Evolutionary conservation across 371 early-diverging fungal species (phyloP).

Genomic region (Mortierella sp.): DNA sequence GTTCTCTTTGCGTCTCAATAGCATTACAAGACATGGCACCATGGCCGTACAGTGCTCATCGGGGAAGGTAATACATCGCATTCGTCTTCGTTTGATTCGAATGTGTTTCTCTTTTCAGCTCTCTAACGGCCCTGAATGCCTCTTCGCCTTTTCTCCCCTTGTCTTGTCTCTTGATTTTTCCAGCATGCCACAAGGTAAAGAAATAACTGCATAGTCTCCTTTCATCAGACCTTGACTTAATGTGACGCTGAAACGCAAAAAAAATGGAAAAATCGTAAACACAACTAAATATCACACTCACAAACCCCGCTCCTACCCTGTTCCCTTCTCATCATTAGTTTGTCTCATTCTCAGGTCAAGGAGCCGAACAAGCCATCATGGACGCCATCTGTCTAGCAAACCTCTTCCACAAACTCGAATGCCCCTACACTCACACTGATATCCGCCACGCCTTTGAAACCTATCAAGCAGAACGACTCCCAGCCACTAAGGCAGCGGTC

Average conservation of each 20-base stretch:
- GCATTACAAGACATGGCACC: conserved; percentile 54
- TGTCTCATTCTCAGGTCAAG: conserved; percentile 40
- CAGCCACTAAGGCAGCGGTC: conserved; percentile 21
- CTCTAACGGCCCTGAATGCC: neutral
- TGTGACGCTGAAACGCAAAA: neutral
- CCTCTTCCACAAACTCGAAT: conserved; percentile 31
- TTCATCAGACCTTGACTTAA: neutral
- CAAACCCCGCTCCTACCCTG: neutral
- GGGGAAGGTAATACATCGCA: conserved; percentile 26
- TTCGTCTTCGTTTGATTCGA: neutral
- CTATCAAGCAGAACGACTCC: conserved; percentile 18
- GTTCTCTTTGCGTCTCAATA: neutral
- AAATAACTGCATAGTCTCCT: neutral
- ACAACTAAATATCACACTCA: no score
- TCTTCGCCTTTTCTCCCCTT: neutral
- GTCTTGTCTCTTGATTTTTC: neutral
- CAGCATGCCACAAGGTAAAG: conserved; percentile 10
- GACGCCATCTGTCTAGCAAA: conserved; percentile 44
- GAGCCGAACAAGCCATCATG: conserved; percentile 48
- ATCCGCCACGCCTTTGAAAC: conserved; percentile 24
- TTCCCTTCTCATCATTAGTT: conserved; percentile 8
- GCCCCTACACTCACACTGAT: conserved; percentile 23
- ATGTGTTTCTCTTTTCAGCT: neutral
- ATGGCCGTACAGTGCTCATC: conserved; percentile 46
- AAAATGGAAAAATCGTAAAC: neutral